Base-by-base conservation (phyloP, 768 basidiomycete genomes). In the Tylopilus vinaceipallidus region DNA sequence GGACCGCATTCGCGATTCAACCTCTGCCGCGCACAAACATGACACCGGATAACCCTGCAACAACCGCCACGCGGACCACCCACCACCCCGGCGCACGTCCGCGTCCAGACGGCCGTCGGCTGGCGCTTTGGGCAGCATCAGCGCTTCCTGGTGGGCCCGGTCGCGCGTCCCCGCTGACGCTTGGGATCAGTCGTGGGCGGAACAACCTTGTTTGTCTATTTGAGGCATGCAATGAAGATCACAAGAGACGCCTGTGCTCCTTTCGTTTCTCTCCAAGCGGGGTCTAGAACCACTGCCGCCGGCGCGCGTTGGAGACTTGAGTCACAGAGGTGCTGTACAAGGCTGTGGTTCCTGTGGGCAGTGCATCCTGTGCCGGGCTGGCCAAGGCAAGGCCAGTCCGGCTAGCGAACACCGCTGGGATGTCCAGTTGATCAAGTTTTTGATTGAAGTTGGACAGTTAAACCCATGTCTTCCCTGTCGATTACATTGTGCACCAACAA, bases 261-360 rank as follows among this genome's bases (percentile, higher is more conserved):
- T 30, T 14, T 11, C n/a, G 16, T 22, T 43, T 14, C 3, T 12
- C n/a, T 14, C 40, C 32, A 19, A 13, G 32, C 30, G n/a, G n/a
- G n/a, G n/a, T n/a, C n/a, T n/a, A n/a, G n/a, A n/a, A n/a, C n/a
- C n/a, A n/a, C n/a, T n/a, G n/a, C n/a, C n/a, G n/a, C n/a, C n/a
- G n/a, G n/a, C n/a, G n/a, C n/a, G n/a, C n/a, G n/a, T n/a, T n/a
- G n/a, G n/a, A n/a, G n/a, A n/a, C 22, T 27, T 7, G 20, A 40
- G 47, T 36, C 37, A 36, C 14, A 44, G n/a, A 20, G 26, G 14
- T n/a, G n/a, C 60, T 61, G 52, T 60, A 60, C 54, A 7, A 6
- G 8, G 54, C 60, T 57, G 55, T 63, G 16, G n/a, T 12, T 49
- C 58, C 49, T 60, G 54, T 57, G 45, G 3, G 6, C 27, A 29